Percentiles rank a stretch among this genome's conserved stretches.
Evolutionary conservation across 2,329 filamentous ascomycete genomes (phyloP).

Genomic region (Calonectria montana): DNA sequence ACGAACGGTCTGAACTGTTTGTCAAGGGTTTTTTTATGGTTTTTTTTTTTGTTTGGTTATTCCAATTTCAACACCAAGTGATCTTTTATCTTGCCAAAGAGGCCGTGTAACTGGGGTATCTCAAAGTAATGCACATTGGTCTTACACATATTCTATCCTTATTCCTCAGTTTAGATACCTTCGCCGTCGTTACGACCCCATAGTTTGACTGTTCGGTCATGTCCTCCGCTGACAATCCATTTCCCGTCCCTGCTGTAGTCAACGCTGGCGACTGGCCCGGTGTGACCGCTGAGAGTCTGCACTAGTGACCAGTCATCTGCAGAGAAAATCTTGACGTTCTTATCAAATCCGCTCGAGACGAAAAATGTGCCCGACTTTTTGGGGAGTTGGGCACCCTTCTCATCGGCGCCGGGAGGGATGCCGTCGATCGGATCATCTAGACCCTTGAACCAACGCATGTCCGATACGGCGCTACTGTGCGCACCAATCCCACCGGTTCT

Average conservation of each 20-base stretch:
- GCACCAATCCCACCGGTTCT: constrained; percentile 88
- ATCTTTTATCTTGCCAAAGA: constrained; percentile 17
- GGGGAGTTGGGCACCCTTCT: constrained; percentile 74
- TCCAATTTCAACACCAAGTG: background rate
- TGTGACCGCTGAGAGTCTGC: constrained; percentile 89
- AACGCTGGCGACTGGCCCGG: constrained; percentile 89
- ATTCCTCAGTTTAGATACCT: constrained; percentile 54
- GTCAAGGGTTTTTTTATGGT: no score
- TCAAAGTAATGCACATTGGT: constrained; percentile 32
- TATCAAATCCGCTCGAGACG: constrained; percentile 91
- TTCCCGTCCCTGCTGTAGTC: constrained; percentile 87
- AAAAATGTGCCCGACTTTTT: constrained; percentile 94
- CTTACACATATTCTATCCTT: constrained; percentile 25
- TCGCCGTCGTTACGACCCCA: constrained; percentile 89
- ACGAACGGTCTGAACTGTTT: background rate
- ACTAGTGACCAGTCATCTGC: constrained; percentile 95
- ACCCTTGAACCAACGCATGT: constrained; percentile 94
- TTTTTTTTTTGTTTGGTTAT: background rate
- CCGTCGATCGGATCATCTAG: constrained; percentile 78
- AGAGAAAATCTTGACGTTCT: constrained; percentile 94
- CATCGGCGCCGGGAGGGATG: constrained; percentile 68
- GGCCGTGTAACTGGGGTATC: constrained; percentile 40
- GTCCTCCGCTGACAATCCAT: constrained; percentile 95
- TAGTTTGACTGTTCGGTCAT: constrained; percentile 94
- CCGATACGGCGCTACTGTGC: constrained; percentile 90